Percentiles rank a stretch among this genome's conserved stretches.
These are phyloP conservation scores for Sindora glabra DNA, from an alignment of 306 rosid species.

Conservation along the genomic window DNA sequence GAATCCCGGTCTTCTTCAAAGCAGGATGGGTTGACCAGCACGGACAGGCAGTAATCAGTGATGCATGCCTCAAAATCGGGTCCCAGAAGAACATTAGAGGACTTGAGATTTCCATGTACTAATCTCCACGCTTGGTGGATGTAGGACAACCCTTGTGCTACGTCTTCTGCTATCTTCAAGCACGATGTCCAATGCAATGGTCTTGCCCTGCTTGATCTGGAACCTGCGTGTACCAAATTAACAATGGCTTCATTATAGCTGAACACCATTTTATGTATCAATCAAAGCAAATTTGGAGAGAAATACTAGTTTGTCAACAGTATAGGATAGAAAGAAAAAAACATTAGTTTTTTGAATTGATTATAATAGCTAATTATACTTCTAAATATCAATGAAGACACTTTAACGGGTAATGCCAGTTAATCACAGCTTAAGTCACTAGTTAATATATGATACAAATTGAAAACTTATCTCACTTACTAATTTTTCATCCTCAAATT, in stretches of 20 bases:
- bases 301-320: no score
- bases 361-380: no score
- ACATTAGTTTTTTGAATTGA: no score
- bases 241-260: background rate
- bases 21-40: constrained; percentile 26
- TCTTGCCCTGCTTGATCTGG: constrained; percentile 71
- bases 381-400: no score
- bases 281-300: no score
- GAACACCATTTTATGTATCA: no score
- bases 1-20: constrained; percentile 31
- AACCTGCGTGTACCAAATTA: constrained; percentile 33
- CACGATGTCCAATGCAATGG: constrained; percentile 97
- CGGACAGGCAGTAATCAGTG: constrained; percentile 72
- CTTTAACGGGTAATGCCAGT: no score
- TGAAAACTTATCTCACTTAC: no score
- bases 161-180: constrained; percentile 87
- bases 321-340: no score
- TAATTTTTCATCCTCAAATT: no score
- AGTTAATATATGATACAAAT: no score
- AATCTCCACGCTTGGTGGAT: constrained; percentile 96
- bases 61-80: constrained; percentile 80
- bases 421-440: no score
- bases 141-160: constrained; percentile 87
- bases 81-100: constrained; percentile 80
- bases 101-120: constrained; percentile 87